A percentile compares a stretch with the other conserved stretches of the same genome.
phyloP scores from a whole-genome alignment of 768 basidiomycete genomes.

The Mycena capillaripes region DNA sequence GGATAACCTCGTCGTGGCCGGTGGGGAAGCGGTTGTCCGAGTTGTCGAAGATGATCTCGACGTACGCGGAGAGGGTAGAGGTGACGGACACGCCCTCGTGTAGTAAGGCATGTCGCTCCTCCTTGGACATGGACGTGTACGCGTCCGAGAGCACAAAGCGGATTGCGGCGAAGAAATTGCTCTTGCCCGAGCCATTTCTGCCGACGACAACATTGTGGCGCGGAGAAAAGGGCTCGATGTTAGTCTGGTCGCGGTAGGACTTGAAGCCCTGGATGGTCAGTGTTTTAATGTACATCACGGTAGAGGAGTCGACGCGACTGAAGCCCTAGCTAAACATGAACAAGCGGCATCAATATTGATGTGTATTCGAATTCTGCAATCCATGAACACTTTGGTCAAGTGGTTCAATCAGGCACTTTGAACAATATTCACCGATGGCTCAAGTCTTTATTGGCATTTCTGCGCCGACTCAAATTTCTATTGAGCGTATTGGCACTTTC shows the following conservation, averaged over 20 bases:
- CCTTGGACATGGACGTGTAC: constrained; percentile 94
- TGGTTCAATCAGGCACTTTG: no score
- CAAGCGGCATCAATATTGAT: no score
- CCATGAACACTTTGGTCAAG: no score
- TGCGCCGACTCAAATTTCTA: no score
- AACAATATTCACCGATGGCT: no score
- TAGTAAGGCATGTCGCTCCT: constrained; percentile 92
- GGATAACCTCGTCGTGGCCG: constrained; percentile 85
- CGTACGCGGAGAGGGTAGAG: constrained; percentile 92
- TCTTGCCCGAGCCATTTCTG: constrained; percentile 97
- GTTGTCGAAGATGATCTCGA: constrained; percentile 97
- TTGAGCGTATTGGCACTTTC: no score
- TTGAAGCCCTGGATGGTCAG: constrained; percentile 97
- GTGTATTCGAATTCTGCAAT: no score
- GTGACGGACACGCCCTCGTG: constrained; percentile 93
- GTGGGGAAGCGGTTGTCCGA: constrained; percentile 95
- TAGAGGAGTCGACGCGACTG: not conserved
- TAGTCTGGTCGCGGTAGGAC: constrained; percentile 94
- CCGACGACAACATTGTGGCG: constrained; percentile 98
- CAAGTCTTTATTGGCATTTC: no score
- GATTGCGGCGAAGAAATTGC: constrained; percentile 98
- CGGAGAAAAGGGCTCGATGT: constrained; percentile 95
- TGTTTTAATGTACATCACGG: constrained; percentile 86
- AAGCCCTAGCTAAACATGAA: not conserved
- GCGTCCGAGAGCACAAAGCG: constrained; percentile 98